Percentiles rank a stretch among this genome's conserved stretches.
Conservation (phyloP, 495 filamentous ascomycete species). For the Darksidea phi region DNA sequence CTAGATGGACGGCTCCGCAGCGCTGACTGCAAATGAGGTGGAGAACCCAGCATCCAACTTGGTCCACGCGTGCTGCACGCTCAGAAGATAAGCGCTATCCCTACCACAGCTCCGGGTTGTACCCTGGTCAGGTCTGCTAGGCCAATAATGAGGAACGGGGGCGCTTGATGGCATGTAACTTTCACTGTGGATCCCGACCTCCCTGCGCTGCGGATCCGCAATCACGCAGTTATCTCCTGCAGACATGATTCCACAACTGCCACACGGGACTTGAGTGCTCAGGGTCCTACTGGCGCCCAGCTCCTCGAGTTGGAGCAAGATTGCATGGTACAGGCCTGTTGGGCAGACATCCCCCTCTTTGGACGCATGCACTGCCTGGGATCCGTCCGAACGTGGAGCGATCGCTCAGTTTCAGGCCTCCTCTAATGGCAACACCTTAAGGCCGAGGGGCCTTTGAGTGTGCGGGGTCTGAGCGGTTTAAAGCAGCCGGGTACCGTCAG, state of each 20-base stretch:
- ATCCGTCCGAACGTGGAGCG: constrained; percentile 15
- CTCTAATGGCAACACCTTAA: constrained; percentile 27
- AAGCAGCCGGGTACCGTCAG: constrained; percentile 20
- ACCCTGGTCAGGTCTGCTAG: constrained; percentile 3
- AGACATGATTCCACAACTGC: not conserved
- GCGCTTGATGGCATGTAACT: not conserved
- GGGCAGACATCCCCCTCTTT: constrained; percentile 20
- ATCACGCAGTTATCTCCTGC: constrained; percentile 1
- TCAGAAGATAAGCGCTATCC: constrained; percentile 6
- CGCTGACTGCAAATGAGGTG: not conserved
- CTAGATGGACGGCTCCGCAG: constrained; percentile 28
- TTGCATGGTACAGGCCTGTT: constrained; percentile 13
- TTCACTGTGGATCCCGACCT: no score
- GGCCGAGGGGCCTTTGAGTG: constrained; percentile 7
- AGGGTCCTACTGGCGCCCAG: not conserved
- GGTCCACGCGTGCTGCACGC: constrained; percentile 12
- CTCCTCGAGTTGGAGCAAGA: constrained; percentile 3
- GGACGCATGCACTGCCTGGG: constrained; percentile 19
- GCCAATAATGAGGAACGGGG: constrained; percentile 18
- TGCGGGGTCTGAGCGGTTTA: constrained; percentile 25
- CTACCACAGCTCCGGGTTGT: constrained; percentile 16
- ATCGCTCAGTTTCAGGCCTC: constrained; percentile 8
- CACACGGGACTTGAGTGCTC: not conserved
- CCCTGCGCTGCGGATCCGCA: constrained; percentile 28
- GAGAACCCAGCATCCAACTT: constrained; percentile 2